Evolutionary conservation across 2,329 filamentous ascomycete genomes (phyloP).

Genomic region (Colletotrichum filicis): DNA sequence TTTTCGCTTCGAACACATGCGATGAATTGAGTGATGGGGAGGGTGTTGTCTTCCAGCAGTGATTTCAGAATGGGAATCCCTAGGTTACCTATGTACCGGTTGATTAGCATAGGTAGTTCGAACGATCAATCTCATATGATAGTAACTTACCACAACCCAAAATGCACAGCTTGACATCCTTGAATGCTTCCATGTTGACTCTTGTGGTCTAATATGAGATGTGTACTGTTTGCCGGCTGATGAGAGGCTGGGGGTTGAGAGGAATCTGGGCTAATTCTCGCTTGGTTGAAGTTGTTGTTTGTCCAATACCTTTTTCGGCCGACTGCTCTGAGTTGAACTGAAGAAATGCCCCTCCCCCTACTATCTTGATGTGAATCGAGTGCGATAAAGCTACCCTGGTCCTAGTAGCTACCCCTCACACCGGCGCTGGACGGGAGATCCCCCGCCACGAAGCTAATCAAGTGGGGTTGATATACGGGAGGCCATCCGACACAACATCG

Average conservation of each 20-base stretch:
- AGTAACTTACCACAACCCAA: constrained; percentile 28
- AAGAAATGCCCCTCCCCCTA: too few relatives aligned
- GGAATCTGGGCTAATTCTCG: too few relatives aligned
- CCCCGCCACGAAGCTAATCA: neutral
- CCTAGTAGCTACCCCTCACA: constrained; percentile 19
- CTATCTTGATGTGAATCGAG: neutral
- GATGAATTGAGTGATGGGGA: constrained; percentile 41
- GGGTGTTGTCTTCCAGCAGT: constrained; percentile 31
- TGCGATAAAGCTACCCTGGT: neutral
- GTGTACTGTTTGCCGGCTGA: too few relatives aligned
- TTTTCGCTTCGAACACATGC: constrained; percentile 44
- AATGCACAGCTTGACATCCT: constrained; percentile 27
- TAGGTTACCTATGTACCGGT: constrained; percentile 42
- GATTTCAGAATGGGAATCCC: constrained; percentile 44
- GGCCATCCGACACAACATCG: neutral
- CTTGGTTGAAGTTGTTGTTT: too few relatives aligned
- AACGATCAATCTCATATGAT: too few relatives aligned
- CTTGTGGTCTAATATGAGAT: too few relatives aligned
- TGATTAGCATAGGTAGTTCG: neutral
- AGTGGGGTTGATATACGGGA: constrained; percentile 1
- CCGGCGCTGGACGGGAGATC: constrained; percentile 2
- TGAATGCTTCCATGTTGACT: neutral
- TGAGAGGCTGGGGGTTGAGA: too few relatives aligned
- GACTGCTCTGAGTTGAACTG: too few relatives aligned
- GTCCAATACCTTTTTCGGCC: too few relatives aligned